Base-by-base conservation (phyloP, 148 eudicot species). In the Euryodendron excelsum region DNA sequence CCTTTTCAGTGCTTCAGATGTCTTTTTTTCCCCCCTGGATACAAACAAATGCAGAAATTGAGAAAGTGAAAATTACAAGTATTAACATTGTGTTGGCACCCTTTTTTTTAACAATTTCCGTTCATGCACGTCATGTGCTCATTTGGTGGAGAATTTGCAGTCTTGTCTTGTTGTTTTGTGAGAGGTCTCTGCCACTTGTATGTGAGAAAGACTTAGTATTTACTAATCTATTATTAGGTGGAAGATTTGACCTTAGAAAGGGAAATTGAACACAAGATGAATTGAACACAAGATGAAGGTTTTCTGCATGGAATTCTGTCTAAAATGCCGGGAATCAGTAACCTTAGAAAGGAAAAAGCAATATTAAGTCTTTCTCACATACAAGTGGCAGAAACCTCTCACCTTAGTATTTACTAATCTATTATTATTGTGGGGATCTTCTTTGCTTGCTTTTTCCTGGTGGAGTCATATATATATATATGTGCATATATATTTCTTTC, bases 251-350 rank as follows among this genome's bases (percentile, higher is more conserved):
- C 53, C 44, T 39, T 39, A 7, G 44, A 39, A 48, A 48, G 12
- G 6, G 34, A 12, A 30, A 61, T 27, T 61, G 36, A 33, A 61
- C 18, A 11, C 11, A 28, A 28, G 18, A 30, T 27, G 28, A n/a
- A n/a, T n/a, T n/a, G n/a, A n/a, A 80, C 96, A 90, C 77, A 95
- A 86, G 73, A 93, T 83, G 77, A 93, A 83, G 61, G 88, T 85
- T 37, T 84, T 91, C 70, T 85, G 90, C 41, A 82, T 69, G 10
- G 83, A 66, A 70, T 86, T 88, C 73, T 86, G 84, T 59, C 86
- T 89, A 33, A 91, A 86, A 85, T 89, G 88, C 44, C 69, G 86
- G 14, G 92, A 87, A 80, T 86, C 90, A 78, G 91, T 82, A 66
- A 96, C 86, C n/a, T n/a, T n/a, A n/a, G n/a, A n/a, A n/a, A n/a